Conservation (phyloP, 2,329 filamentous ascomycete species). For the Ophiocordyceps sinensis region DNA sequence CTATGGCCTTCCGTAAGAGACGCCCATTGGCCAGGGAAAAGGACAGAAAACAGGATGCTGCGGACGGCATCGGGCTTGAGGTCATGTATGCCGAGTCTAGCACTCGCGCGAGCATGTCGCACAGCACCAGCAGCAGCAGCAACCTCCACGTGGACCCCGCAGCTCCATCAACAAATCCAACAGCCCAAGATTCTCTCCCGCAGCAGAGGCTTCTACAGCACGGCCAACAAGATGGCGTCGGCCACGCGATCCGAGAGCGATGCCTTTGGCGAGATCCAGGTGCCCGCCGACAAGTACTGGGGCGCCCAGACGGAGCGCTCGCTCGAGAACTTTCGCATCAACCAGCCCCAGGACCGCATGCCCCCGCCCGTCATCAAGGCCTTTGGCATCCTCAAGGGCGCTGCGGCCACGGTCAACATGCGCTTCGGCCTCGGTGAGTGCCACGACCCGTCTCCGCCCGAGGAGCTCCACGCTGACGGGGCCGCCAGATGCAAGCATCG, state of each 20-base stretch:
- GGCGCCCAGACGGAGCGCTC: constrained; percentile 95
- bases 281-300: constrained; percentile 91
- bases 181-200: not conserved
- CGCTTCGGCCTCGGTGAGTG: constrained; percentile 67
- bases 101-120: not conserved
- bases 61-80: not conserved
- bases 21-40: too few species aligned
- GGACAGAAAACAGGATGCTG: not conserved
- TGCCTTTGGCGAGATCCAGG: constrained; percentile 94
- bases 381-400: constrained; percentile 94
- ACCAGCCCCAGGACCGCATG: constrained; percentile 98
- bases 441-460: too few species aligned
- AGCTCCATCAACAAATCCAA: not conserved
- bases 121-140: not conserved
- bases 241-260: constrained; percentile 77
- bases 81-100: not conserved
- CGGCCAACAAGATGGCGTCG: constrained; percentile 15
- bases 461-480: not conserved
- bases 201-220: constrained; percentile 6
- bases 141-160: not conserved
- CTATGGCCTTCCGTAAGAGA: too few species aligned
- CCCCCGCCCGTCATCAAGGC: constrained; percentile 81
- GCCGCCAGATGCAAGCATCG: constrained; percentile 51
- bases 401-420: constrained; percentile 92
- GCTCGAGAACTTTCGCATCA: constrained; percentile 96